Evolutionary conservation across 2,329 filamentous ascomycete species (phyloP).

Genomic region (Claviceps sp.): DNA sequence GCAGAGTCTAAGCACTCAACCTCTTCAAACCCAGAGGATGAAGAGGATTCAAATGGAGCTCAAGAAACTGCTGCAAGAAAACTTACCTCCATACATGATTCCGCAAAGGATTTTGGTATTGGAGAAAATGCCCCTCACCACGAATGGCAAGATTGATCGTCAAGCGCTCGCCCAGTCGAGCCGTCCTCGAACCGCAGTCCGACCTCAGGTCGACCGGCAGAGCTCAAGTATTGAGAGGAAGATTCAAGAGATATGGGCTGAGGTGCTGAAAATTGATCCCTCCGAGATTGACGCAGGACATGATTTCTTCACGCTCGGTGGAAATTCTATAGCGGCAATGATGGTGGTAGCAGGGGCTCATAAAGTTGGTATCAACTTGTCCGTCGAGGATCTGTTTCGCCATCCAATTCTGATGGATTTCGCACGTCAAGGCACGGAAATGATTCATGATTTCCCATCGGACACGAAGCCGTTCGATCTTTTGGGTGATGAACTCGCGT

Average conservation of each 20-base stretch:
- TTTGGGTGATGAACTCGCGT: not conserved
- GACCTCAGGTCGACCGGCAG: not conserved
- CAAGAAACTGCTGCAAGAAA: not conserved
- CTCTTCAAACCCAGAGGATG: conserved; percentile 2
- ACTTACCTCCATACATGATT: not conserved
- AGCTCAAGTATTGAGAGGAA: not conserved
- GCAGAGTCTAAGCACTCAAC: conserved; percentile 4
- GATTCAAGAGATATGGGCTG: not conserved
- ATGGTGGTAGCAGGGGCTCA: not conserved
- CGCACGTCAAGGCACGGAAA: not conserved
- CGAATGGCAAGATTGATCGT: not conserved
- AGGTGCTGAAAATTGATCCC: not conserved
- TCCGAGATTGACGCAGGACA: not conserved
- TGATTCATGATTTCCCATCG: not conserved
- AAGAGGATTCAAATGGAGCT: not conserved
- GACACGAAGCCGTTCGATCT: not conserved
- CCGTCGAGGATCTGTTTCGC: not conserved
- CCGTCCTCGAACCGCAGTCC: not conserved
- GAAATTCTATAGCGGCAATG: not conserved
- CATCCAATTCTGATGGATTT: not conserved
- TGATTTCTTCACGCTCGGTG: not conserved
- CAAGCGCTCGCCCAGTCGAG: not conserved
- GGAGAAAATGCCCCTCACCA: not conserved
- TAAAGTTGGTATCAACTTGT: not conserved
- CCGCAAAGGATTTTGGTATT: not conserved